Conservation (phyloP, 2,329 filamentous ascomycete species). For the Cladosporium velox region DNA sequence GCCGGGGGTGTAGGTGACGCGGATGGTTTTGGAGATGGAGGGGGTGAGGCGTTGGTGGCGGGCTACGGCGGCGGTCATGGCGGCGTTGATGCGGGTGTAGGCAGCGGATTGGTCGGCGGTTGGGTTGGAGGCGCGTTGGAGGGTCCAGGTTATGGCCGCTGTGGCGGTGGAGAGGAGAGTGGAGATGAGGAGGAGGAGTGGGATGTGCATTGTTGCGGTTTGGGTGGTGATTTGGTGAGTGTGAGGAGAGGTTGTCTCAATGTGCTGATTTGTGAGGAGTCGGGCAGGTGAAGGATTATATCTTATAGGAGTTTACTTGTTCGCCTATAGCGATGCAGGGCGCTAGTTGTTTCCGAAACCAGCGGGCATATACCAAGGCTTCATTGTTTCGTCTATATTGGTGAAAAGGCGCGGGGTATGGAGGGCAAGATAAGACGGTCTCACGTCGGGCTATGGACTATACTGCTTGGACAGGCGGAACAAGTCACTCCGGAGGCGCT, state of each 20-base stretch:
- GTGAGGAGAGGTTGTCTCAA: background rate
- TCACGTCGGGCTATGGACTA: background rate
- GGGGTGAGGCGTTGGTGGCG: constrained; percentile 19
- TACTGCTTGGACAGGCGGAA: background rate
- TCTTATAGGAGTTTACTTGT: background rate
- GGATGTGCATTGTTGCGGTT: background rate
- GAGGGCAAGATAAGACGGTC: background rate
- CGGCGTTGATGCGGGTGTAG: constrained; percentile 22
- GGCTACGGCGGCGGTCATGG: constrained; percentile 23
- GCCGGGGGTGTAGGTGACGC: constrained; percentile 23
- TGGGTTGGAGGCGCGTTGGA: constrained; percentile 43
- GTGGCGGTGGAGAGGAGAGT: constrained; percentile 39
- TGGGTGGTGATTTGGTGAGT: background rate
- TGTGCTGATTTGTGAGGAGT: background rate
- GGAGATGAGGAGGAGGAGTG: background rate
- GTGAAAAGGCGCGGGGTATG: background rate
- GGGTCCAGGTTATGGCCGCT: constrained; percentile 47
- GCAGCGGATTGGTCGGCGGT: constrained; percentile 23
- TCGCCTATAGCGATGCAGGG: background rate
- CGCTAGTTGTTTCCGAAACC: background rate
- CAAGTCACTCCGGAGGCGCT: background rate
- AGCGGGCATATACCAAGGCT: background rate
- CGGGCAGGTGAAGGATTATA: background rate
- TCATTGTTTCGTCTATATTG: background rate
- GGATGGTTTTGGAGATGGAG: constrained; percentile 21